Percentiles rank a stretch among this genome's conserved stretches.
These are phyloP conservation scores for Bertia moriformis DNA, from an alignment of 2,329 filamentous ascomycete species.

Conservation along the genomic window DNA sequence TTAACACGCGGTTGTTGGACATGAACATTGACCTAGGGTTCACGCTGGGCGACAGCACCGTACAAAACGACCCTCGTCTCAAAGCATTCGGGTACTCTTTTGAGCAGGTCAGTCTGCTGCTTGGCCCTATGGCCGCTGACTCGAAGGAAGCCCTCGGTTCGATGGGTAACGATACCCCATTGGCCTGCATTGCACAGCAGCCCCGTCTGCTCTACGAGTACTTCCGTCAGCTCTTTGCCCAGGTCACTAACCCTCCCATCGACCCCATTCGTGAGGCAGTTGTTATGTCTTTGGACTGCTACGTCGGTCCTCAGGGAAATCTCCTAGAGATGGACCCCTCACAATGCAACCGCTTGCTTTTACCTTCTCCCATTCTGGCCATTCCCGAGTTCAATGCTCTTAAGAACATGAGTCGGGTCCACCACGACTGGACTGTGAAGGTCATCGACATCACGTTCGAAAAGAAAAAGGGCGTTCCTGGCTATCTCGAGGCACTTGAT, in stretches of 20 bases:
- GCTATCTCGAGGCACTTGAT: slow-evolving; percentile 78
- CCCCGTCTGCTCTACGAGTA: slow-evolving; percentile 87
- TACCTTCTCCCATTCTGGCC: slow-evolving; percentile 79
- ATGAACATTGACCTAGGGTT: slow-evolving; percentile 48
- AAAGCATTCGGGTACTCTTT: slow-evolving; percentile 87
- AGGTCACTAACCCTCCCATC: slow-evolving; percentile 95
- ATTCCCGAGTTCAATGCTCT: slow-evolving; percentile 83
- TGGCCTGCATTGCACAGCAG: slow-evolving; percentile 80
- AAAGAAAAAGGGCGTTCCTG: slow-evolving; percentile 66
- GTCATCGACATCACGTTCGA: slow-evolving; percentile 87
- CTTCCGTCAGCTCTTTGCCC: slow-evolving; percentile 92
- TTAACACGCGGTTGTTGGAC: slow-evolving; percentile 49
- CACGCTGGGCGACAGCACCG: slow-evolving; percentile 50
- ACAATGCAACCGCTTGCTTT: slow-evolving; percentile 72
- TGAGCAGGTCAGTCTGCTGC: slow-evolving; percentile 81
- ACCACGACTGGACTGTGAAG: slow-evolving; percentile 75
- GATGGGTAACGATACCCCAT: slow-evolving; percentile 91
- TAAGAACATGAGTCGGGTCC: slow-evolving; percentile 57
- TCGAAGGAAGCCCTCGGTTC: slow-evolving; percentile 94
- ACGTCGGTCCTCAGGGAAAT: slow-evolving; percentile 91
- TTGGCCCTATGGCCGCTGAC: slow-evolving; percentile 91
- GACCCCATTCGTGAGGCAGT: slow-evolving; percentile 94
- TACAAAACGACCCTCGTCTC: slow-evolving; percentile 75
- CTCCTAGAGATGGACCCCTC: slow-evolving; percentile 82
- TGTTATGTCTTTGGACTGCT: slow-evolving; percentile 95